Conservation (phyloP, 2,329 filamentous ascomycete species). For the Pyrenophora teres region DNA sequence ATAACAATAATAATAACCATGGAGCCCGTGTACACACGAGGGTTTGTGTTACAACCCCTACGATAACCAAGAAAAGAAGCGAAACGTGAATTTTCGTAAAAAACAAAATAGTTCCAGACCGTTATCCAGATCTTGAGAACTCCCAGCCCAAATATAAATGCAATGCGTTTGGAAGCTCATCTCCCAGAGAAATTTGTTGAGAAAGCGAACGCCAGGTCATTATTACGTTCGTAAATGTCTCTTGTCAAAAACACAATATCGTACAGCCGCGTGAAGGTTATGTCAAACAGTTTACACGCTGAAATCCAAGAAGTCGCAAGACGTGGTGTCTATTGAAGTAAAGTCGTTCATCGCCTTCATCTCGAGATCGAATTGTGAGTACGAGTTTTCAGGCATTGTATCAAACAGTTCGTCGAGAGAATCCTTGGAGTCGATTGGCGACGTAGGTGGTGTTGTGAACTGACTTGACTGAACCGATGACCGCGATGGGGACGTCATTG, state of each 20-base stretch:
- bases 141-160: conserved; percentile 5
- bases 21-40: too few relatives aligned
- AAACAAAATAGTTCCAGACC: conserved; percentile 1
- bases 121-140: conserved; percentile 9
- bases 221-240: conserved; percentile 17
- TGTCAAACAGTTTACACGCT: conserved; percentile 24
- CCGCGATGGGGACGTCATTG: conserved; percentile 39
- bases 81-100: conserved; percentile 16
- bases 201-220: conserved; percentile 11
- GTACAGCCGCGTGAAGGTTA: conserved; percentile 30
- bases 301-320: conserved; percentile 45
- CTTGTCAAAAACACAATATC: conserved; percentile 20
- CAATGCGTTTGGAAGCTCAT: conserved; percentile 10
- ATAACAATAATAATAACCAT: too few relatives aligned
- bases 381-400: conserved; percentile 36
- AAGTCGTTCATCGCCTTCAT: conserved; percentile 47
- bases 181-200: conserved; percentile 12
- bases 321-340: conserved; percentile 33
- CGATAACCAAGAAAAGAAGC: conserved; percentile 15
- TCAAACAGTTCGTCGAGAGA: conserved; percentile 44
- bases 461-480: conserved; percentile 45
- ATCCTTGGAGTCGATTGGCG: conserved; percentile 40
- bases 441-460: conserved; percentile 47
- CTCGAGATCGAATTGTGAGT: conserved; percentile 47
- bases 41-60: conserved; percentile 13